phyloP scores from a whole-genome alignment of 371 early-diverging fungal species.

The Mortierella sp. region DNA sequence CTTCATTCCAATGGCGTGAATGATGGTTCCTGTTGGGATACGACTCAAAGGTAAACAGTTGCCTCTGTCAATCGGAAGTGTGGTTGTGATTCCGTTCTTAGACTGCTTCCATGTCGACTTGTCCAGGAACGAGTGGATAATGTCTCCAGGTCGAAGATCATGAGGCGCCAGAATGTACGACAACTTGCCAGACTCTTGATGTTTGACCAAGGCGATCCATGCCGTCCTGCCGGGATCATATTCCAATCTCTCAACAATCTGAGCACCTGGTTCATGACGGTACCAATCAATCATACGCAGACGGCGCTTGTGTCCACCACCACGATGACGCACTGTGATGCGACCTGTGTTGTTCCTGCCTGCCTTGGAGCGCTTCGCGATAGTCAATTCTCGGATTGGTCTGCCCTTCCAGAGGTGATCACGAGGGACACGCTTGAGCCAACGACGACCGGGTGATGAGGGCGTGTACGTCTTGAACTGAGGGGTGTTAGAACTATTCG shows the following conservation, averaged over 20 bases:
- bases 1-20: conserved; percentile 89
- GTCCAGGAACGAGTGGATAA: conserved; percentile 75
- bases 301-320: conserved; percentile 94
- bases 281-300: conserved; percentile 91
- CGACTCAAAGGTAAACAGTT: conserved; percentile 92
- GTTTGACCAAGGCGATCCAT: conserved; percentile 89
- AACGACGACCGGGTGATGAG: conserved; percentile 89
- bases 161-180: conserved; percentile 90
- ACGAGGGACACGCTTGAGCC: conserved; percentile 88
- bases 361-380: conserved; percentile 84
- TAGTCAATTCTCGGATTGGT: conserved; percentile 82
- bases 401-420: conserved; percentile 94
- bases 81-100: conserved; percentile 68
- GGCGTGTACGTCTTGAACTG: conserved; percentile 94
- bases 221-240: conserved; percentile 96
- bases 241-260: conserved; percentile 90
- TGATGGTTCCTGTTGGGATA: conserved; percentile 92
- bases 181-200: conserved; percentile 78
- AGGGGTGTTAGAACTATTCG: conserved; percentile 18
- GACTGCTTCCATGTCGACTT: conserved; percentile 67
- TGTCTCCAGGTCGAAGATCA: conserved; percentile 78
- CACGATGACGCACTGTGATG: conserved; percentile 94
- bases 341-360: conserved; percentile 94
- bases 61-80: conserved; percentile 82
- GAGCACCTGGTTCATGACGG: conserved; percentile 79